These are phyloP conservation scores for Kandelia obovata DNA, from an alignment of 345 rosid species.

Conservation along the genomic window DNA sequence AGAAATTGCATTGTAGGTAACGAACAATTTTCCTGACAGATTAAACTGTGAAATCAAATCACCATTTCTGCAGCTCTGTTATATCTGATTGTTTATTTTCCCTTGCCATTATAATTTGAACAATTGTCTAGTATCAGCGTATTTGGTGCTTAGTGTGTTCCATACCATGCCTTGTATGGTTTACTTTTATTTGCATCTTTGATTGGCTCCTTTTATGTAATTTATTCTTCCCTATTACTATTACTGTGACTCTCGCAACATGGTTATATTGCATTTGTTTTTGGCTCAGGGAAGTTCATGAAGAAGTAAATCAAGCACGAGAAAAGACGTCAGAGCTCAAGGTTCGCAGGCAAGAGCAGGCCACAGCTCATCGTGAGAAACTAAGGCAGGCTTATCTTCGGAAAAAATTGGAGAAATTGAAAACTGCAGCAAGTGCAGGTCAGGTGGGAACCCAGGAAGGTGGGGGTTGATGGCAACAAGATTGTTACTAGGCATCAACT, in stretches of 20 bases:
- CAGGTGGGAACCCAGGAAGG: constrained; percentile 4
- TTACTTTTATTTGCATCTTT: background rate
- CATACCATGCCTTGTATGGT: too few species aligned
- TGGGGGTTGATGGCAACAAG: background rate
- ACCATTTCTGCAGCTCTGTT: too few species aligned
- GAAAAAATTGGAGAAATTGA: constrained; percentile 78
- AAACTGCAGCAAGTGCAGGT: constrained; percentile 40
- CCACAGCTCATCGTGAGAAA: constrained; percentile 68
- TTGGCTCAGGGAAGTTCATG: constrained; percentile 75
- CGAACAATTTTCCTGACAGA: too few species aligned
- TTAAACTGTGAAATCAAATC: too few species aligned
- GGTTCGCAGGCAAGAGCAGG: constrained; percentile 69
- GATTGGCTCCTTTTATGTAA: background rate
- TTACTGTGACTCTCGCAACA: background rate
- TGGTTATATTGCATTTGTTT: background rate
- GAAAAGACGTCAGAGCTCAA: constrained; percentile 67
- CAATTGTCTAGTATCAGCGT: too few species aligned
- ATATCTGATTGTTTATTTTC: too few species aligned
- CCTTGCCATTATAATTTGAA: too few species aligned
- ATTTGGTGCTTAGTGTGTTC: too few species aligned
- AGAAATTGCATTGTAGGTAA: too few species aligned
- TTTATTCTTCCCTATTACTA: background rate
- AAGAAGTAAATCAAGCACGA: constrained; percentile 82
- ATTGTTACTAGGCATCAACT: background rate
- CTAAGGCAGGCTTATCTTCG: constrained; percentile 79